These are phyloP conservation scores for Candida sanyaensis DNA, from an alignment of 1,139 yeast species.

Conservation along the genomic window DNA sequence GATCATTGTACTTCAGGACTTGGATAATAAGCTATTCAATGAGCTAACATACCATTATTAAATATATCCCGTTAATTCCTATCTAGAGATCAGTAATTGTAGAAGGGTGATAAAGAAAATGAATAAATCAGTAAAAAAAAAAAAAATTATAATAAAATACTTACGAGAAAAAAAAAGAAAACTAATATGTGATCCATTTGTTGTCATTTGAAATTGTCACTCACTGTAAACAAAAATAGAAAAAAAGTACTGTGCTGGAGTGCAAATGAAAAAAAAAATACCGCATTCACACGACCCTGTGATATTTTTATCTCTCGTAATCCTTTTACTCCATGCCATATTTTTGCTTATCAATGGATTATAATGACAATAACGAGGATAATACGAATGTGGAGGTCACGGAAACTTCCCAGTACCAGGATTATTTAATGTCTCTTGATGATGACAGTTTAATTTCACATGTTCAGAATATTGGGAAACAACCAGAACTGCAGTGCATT, in stretches of 20 bases:
- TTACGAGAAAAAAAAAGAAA: background rate
- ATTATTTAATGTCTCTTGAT: conserved; percentile 34
- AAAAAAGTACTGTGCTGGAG: background rate
- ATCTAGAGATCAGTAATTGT: background rate
- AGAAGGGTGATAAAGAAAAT: background rate
- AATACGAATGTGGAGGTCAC: background rate
- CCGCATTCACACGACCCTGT: conserved; percentile 1
- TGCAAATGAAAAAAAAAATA: background rate
- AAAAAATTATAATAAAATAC: background rate
- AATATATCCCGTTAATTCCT: background rate
- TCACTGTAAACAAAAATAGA: background rate
- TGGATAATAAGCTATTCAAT: too few relatives aligned
- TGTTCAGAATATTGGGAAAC: conserved; percentile 21
- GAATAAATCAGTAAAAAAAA: background rate
- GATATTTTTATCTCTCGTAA: background rate
- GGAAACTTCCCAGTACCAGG: conserved; percentile 18
- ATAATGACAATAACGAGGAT: background rate
- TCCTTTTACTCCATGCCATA: background rate
- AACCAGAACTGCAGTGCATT: background rate
- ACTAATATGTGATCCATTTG: background rate
- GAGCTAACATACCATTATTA: conserved; percentile 6
- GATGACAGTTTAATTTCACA: conserved; percentile 34
- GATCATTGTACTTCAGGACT: too few relatives aligned
- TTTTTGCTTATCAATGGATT: background rate
- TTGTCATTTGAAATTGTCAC: conserved; percentile 4